phyloP scores from a whole-genome alignment of 768 basidiomycete genomes.

The Tulasnella sp. region DNA sequence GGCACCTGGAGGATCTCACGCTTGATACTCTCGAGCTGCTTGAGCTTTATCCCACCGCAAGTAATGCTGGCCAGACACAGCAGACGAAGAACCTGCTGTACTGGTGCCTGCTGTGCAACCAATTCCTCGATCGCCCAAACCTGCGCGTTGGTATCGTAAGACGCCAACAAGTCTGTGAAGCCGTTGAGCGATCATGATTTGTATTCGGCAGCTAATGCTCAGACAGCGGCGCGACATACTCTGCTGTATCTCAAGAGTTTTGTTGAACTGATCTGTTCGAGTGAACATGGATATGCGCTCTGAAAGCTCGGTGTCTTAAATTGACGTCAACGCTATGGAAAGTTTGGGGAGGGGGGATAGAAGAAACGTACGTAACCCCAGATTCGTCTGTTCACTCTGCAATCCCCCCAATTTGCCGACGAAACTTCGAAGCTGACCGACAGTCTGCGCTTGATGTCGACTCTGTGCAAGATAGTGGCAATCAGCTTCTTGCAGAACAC shows the following conservation, averaged over 20 bases:
- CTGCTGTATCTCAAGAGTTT: constrained; percentile 89
- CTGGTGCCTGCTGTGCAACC: constrained; percentile 74
- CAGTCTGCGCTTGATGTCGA: constrained; percentile 77
- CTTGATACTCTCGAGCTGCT: constrained; percentile 76
- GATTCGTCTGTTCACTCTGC: constrained; percentile 81
- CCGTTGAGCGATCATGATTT: too few relatives aligned
- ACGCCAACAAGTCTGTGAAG: constrained; percentile 85
- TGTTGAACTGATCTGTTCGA: constrained; percentile 78
- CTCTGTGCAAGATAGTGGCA: constrained; percentile 36
- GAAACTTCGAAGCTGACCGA: constrained; percentile 85
- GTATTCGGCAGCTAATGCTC: too few relatives aligned
- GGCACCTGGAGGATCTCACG: constrained; percentile 82
- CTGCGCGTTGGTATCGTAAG: constrained; percentile 73
- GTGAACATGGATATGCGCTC: constrained; percentile 82
- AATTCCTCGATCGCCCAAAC: constrained; percentile 82
- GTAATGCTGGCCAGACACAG: constrained; percentile 81
- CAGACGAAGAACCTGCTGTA: constrained; percentile 66
- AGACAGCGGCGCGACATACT: constrained; percentile 52
- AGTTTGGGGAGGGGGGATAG: too few relatives aligned
- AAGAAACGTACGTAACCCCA: constrained; percentile 66
- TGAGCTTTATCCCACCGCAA: constrained; percentile 75
- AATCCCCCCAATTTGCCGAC: constrained; percentile 90
- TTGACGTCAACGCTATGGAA: constrained; percentile 9
- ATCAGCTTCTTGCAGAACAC: not conserved
- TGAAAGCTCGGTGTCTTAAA: constrained; percentile 95